Conservation (phyloP, 768 basidiomycete genomes). For the Neoboletus brunneissimus region DNA sequence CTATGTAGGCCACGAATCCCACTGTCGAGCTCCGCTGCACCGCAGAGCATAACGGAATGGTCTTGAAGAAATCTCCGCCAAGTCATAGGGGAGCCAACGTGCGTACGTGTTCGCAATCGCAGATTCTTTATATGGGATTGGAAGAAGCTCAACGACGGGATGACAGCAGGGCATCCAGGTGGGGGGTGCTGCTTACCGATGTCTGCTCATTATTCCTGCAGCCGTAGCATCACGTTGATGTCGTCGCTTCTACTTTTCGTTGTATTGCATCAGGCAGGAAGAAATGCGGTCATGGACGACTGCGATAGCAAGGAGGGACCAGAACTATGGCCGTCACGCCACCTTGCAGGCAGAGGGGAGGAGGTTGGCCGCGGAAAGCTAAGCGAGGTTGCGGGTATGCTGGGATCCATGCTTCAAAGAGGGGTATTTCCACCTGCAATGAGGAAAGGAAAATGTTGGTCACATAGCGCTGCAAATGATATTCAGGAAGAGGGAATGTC, state of each 20-base stretch:
- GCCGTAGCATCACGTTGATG: conserved; percentile 29
- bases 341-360: conserved; percentile 29
- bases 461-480: conserved; percentile 4
- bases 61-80: conserved; percentile 22
- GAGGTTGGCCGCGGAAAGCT: conserved; percentile 22
- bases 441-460: conserved; percentile 3
- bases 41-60: conserved; percentile 21
- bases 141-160: conserved; percentile 14
- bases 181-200: conserved; percentile 21
- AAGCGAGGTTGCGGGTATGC: conserved; percentile 27
- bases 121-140: conserved; percentile 21
- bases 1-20: conserved; percentile 20
- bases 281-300: conserved; percentile 19
- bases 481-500: conserved; percentile 5
- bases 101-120: conserved; percentile 19
- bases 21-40: conserved; percentile 12
- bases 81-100: conserved; percentile 19
- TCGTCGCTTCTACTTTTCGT: conserved; percentile 24
- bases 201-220: conserved; percentile 23
- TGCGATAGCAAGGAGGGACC: conserved; percentile 25
- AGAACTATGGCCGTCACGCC: conserved; percentile 17
- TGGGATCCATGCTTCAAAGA: conserved; percentile 18
- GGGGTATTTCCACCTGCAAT: conserved; percentile 16
- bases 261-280: conserved; percentile 25
- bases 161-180: conserved; percentile 8